phyloP scores from a whole-genome alignment of 2,329 filamentous ascomycete species.

The Fusarium sp. region DNA sequence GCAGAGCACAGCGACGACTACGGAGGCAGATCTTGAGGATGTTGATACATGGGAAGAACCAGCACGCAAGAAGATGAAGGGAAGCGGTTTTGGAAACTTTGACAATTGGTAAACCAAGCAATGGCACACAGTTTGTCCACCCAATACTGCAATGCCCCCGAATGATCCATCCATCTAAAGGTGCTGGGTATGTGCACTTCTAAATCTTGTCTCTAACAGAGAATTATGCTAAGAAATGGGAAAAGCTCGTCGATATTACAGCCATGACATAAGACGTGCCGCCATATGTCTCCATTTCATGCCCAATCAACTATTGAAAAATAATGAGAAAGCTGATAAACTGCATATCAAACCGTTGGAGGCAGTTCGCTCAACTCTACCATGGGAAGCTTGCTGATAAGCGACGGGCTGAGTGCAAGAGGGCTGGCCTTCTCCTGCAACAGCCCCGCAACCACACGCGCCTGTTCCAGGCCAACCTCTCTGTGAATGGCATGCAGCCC shows the following conservation, averaged over 20 bases:
- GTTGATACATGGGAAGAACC: conserved; percentile 78
- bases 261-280: conserved; percentile 21
- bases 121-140: not conserved
- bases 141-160: conserved; percentile 2
- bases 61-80: conserved; percentile 82
- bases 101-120: conserved; percentile 78
- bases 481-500: conserved; percentile 60
- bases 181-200: conserved; percentile 36
- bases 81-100: conserved; percentile 91
- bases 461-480: conserved; percentile 62
- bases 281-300: conserved; percentile 18
- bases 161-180: conserved; percentile 19
- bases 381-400: conserved; percentile 46
- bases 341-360: conserved; percentile 45
- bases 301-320: conserved; percentile 7
- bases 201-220: conserved; percentile 26
- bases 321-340: not conserved
- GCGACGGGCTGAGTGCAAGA: conserved; percentile 1
- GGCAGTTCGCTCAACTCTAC: conserved; percentile 46
- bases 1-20: conserved; percentile 56
- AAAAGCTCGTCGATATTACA: conserved; percentile 15
- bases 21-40: conserved; percentile 73
- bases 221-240: conserved; percentile 34
- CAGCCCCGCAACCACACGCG: conserved; percentile 58
- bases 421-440: conserved; percentile 54